Base-by-base conservation (phyloP, 768 basidiomycete genomes). In the Lactifluus hygrophoroides region DNA sequence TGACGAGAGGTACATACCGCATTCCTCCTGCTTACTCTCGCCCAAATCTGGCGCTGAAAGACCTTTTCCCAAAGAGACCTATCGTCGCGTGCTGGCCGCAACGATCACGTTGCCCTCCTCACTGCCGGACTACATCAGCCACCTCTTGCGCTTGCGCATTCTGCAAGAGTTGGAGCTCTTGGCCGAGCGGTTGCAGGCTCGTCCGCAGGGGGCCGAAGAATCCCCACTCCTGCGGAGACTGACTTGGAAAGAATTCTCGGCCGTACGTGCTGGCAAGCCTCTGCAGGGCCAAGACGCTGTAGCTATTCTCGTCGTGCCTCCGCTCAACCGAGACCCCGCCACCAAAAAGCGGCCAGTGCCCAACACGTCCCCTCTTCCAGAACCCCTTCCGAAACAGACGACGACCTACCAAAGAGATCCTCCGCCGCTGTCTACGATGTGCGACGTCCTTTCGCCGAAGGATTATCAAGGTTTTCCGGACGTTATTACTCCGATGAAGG, bases 91-190 rank as follows among this genome's bases (percentile, higher is more conserved):
- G 6, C 19, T 59, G 25, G 21, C 30, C 1, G 64, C 65, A 38
- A 70, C 72, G 27, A 30, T 74, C 10, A 27, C 61, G 1, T 54
- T 77, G 3, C 78, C 78, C 58, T 68, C 78, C 14, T 71, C 77
- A 34, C 69, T 88, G 17, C 68, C 71, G 9, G 72, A 77, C 25
- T 84, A 90, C 44, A 77, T 88, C 35, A 73, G 74, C 2, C 84
- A 90, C 65, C 74, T 84, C 23, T 73, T 92, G 10, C 87, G 88
- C 45, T 69, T 86, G 14, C 82, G 90, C 17, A 78, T 90, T 13
- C 72, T 92, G 2, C 88, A 91, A 68, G 90, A 92, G 65, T 70
- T 92, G 6, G 77, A 84, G 38, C 68, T 90, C 5, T 69, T 91
- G 42, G 74, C 71, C 0, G 76, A 79, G 13, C 69, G 67, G 7